A percentile compares a stretch with the other conserved stretches of the same genome.
Evolutionary conservation across 2,329 filamentous ascomycete genomes (phyloP).

Genomic region (Hymenoscyphus fraxineus): DNA sequence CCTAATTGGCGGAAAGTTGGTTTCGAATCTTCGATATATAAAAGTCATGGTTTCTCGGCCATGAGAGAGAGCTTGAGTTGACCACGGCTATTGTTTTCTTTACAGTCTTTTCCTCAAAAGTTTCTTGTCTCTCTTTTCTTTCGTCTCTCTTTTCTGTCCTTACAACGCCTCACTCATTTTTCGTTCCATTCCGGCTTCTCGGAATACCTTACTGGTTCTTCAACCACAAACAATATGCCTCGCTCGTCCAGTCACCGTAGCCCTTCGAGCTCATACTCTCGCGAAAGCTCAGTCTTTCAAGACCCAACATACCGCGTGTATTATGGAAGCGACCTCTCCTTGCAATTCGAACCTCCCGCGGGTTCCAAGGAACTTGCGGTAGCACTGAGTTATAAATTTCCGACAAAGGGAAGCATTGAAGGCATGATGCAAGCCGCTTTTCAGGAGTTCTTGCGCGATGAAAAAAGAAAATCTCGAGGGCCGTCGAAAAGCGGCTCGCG

Average conservation of each 20-base stretch:
- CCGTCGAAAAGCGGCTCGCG: background rate
- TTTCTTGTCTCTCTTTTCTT: background rate
- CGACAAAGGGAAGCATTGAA: background rate
- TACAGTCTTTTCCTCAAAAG: background rate
- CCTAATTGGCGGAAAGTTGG: background rate
- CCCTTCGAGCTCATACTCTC: background rate
- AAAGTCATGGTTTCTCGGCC: background rate
- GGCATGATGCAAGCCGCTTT: conserved; percentile 8
- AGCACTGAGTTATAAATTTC: conserved; percentile 10
- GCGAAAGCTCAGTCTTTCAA: background rate
- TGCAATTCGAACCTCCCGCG: conserved; percentile 1
- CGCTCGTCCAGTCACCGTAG: conserved; percentile 1
- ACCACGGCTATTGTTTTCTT: conserved; percentile 4
- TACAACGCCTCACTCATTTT: background rate
- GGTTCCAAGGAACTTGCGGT: conserved; percentile 9
- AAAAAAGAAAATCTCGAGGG: background rate
- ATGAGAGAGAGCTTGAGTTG: background rate
- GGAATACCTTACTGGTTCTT: conserved; percentile 1
- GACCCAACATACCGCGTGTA: background rate
- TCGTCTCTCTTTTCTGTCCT: background rate
- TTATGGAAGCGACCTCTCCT: background rate
- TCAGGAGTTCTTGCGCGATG: background rate
- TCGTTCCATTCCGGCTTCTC: background rate
- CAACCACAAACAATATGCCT: conserved; percentile 3
- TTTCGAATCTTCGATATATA: background rate